Evolutionary conservation across 768 basidiomycete species (phyloP), one percentile per base, ranked within the genome.

Genomic region (Boletus eberwhitei): DNA sequence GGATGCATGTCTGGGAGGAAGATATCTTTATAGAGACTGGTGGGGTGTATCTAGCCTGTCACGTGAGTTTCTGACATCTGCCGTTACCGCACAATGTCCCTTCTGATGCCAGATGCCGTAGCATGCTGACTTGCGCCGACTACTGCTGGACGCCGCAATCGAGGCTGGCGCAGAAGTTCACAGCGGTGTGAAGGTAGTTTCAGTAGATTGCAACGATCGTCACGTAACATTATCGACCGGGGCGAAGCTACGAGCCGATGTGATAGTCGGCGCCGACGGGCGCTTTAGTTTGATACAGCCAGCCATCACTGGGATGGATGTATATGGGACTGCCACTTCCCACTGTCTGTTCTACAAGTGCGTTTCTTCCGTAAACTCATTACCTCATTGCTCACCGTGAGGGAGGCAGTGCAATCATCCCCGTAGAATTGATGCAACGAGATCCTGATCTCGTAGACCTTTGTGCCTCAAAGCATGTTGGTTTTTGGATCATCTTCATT

Each of bases 191-290:
- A 66, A 66, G 22, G 78, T 80, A 2, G 70, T 73, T 24, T 66
- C 67, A 8, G 64, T 72, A 29, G 66, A 75, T 53, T 62, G 58
- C 35, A 69, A 75, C 22, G 53, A 64, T 19, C 56, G 69, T 11
- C 64, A 67, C 43, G 73, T 80, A 6, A 71, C 64, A 1, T 52
- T 77, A 24, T 74, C 75, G 22, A 71, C 65, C 35, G 83, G 82
- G 17, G 71, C 77, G 48, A 70, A 61, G 13, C 51, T 84, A 9
- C 61, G 59, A 16, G 79, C 78, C 16, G 82, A 87, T 63, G 67
- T 85, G 29, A 69, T 86, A 49, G 74, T 86, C 19, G 84, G 80
- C 32, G 85, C 85, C 4, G 85, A 86, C 64, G 85, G 86, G 7
- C 72, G 71, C 40, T 64, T 70, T 16, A 82, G 82, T 21, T 22